phyloP scores from a whole-genome alignment of 2,329 filamentous ascomycete genomes.

The Berkeleyomyces basicola region DNA sequence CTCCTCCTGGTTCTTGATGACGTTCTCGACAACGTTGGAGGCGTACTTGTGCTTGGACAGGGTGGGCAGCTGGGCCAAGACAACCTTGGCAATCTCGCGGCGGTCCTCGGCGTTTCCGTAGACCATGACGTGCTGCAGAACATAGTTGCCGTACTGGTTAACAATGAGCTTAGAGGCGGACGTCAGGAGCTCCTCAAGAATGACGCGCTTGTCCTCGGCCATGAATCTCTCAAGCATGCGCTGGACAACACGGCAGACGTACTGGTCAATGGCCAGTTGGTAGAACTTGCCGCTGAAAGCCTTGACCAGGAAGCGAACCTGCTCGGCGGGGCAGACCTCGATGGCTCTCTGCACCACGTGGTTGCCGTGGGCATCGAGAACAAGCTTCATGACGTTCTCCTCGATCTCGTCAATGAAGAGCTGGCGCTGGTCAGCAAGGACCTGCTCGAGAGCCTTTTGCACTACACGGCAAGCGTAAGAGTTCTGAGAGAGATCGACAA shows the following conservation, averaged over 20 bases:
- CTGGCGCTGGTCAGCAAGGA: constrained; percentile 82
- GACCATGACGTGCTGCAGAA: constrained; percentile 79
- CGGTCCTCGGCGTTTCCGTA: constrained; percentile 60
- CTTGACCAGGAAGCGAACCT: constrained; percentile 73
- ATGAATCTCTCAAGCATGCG: constrained; percentile 74
- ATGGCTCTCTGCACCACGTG: constrained; percentile 94
- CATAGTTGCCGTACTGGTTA: constrained; percentile 91
- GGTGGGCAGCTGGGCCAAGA: constrained; percentile 52
- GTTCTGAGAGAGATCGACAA: constrained; percentile 63
- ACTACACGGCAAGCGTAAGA: constrained; percentile 93
- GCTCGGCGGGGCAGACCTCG: constrained; percentile 56
- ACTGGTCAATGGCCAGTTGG: constrained; percentile 59
- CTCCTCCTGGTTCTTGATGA: constrained; percentile 41
- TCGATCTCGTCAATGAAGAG: constrained; percentile 71
- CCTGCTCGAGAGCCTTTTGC: constrained; percentile 86
- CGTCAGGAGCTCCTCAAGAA: constrained; percentile 64
- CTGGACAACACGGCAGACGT: constrained; percentile 86
- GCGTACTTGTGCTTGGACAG: constrained; percentile 93
- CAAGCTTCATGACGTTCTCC: constrained; percentile 55
- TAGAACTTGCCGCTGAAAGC: constrained; percentile 62
- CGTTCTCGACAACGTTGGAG: constrained; percentile 93
- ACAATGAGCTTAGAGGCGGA: constrained; percentile 57
- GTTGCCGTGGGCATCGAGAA: constrained; percentile 83
- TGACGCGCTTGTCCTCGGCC: constrained; percentile 49
- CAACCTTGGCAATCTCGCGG: constrained; percentile 52